These are phyloP conservation scores for Wickerhamiella sergipiensis DNA, from an alignment of 805 yeast genomes.

Conservation along the genomic window DNA sequence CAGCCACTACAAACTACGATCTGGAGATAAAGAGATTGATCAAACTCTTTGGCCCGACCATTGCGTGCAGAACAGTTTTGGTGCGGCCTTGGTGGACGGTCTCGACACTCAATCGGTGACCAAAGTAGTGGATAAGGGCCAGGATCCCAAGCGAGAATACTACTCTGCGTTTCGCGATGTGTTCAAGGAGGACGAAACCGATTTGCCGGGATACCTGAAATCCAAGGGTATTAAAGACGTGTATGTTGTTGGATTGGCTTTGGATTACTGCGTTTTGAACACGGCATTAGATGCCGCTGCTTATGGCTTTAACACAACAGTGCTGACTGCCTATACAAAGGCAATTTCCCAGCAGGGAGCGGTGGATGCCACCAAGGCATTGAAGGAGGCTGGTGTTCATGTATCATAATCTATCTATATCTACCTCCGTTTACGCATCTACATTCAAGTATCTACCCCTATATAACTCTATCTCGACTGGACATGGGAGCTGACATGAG, in stretches of 20 bases:
- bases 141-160: slow-evolving; percentile 58
- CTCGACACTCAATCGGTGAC: slow-evolving; percentile 28
- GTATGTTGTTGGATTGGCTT: slow-evolving; percentile 68
- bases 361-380: slow-evolving; percentile 1
- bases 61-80: slow-evolving; percentile 60
- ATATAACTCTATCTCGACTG: too few species aligned
- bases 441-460: too few species aligned
- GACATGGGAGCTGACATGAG: slow-evolving; percentile 1
- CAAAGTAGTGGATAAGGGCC: slow-evolving; percentile 57
- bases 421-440: too few species aligned
- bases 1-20: slow-evolving; percentile 24
- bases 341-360: slow-evolving; percentile 31
- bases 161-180: slow-evolving; percentile 78
- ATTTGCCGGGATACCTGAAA: slow-evolving; percentile 36
- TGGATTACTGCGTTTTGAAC: slow-evolving; percentile 71
- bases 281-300: slow-evolving; percentile 58
- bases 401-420: too few species aligned
- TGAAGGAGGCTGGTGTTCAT: slow-evolving; percentile 6
- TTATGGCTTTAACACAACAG: slow-evolving; percentile 49
- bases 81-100: slow-evolving; percentile 46
- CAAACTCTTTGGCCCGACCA: slow-evolving; percentile 75
- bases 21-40: slow-evolving; percentile 27
- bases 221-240: slow-evolving; percentile 42
- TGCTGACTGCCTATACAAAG: slow-evolving; percentile 42
- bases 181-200: slow-evolving; percentile 63